Percentiles rank a stretch among this genome's conserved stretches.
phyloP scores from a whole-genome alignment of 2,329 filamentous ascomycete species.

The Didymella glomerata region DNA sequence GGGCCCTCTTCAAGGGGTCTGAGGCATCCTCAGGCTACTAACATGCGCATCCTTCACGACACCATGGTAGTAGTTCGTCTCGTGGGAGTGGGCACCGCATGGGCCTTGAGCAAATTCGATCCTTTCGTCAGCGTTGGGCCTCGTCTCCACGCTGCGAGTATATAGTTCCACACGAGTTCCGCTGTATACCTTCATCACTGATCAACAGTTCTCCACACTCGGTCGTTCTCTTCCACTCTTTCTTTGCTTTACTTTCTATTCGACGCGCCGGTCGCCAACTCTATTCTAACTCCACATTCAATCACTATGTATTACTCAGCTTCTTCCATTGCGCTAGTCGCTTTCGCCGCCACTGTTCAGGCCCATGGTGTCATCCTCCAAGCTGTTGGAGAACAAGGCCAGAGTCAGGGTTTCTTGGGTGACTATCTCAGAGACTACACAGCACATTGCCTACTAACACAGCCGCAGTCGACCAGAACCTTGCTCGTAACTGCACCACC shows the following conservation, averaged over 20 bases:
- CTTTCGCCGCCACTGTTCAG: slow-evolving; percentile 39
- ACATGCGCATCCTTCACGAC: slow-evolving; percentile 19
- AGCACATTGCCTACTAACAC: slow-evolving; percentile 7
- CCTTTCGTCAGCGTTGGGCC: slow-evolving; percentile 1
- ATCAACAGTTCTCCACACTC: slow-evolving; percentile 18
- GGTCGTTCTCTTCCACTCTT: slow-evolving; percentile 26
- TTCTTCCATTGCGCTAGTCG: slow-evolving; percentile 42
- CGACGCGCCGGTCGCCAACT: slow-evolving; percentile 38
- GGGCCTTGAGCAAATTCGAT: slow-evolving; percentile 19
- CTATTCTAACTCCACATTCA: slow-evolving; percentile 25
- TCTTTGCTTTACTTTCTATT: slow-evolving; percentile 35
- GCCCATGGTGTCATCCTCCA: slow-evolving; percentile 45
- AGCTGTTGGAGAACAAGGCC: slow-evolving; percentile 40
- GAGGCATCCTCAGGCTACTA: slow-evolving; percentile 24
- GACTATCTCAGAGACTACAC: neutral
- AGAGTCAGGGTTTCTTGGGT: slow-evolving; percentile 47
- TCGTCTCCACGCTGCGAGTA: slow-evolving; percentile 17
- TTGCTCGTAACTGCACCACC: slow-evolving; percentile 50
- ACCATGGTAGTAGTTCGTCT: slow-evolving; percentile 30
- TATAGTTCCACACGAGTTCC: slow-evolving; percentile 24
- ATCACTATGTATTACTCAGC: slow-evolving; percentile 41
- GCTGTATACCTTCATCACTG: slow-evolving; percentile 10
- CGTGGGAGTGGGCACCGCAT: slow-evolving; percentile 35
- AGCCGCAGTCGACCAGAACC: slow-evolving; percentile 40
- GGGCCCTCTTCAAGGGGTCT: slow-evolving; percentile 21